Evolutionary conservation across 768 basidiomycete species (phyloP).

Genomic region (Hemileccinum impolitum): DNA sequence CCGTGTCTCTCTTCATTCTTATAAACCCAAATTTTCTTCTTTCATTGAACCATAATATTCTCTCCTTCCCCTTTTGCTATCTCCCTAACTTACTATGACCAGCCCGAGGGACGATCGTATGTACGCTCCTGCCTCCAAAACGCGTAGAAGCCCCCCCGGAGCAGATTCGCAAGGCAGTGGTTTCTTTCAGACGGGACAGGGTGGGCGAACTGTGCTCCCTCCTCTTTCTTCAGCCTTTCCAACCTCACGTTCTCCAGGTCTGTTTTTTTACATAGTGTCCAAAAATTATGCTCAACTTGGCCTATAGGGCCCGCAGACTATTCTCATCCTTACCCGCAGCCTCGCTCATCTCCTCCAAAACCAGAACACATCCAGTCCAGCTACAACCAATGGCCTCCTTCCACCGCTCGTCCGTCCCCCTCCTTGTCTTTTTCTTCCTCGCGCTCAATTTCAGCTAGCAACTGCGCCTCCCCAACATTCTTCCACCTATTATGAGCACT

Average conservation of each 20-base stretch:
- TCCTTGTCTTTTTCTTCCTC: conserved; percentile 10
- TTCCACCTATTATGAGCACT: conserved; percentile 52
- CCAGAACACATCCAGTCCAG: conserved; percentile 52
- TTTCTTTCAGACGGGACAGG: conserved; percentile 79
- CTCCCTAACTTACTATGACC: conserved; percentile 61
- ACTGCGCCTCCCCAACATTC: conserved; percentile 47
- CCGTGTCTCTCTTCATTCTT: conserved; percentile 42
- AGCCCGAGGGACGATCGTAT: conserved; percentile 69
- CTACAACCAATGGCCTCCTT: conserved; percentile 44
- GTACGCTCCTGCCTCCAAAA: conserved; percentile 60
- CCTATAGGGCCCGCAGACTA: conserved; percentile 59
- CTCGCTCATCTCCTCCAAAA: conserved; percentile 60
- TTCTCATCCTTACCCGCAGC: conserved; percentile 59
- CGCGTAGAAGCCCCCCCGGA: conserved; percentile 62
- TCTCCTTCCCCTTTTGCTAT: conserved; percentile 53
- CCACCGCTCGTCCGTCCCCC: conserved; percentile 32
- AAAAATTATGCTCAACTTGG: conserved; percentile 55
- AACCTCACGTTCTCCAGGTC: conserved; percentile 90
- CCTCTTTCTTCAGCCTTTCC: conserved; percentile 81
- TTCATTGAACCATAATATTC: conserved; percentile 42
- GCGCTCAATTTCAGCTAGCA: conserved; percentile 6
- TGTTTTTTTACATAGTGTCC: conserved; percentile 59
- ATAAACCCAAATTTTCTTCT: conserved; percentile 54
- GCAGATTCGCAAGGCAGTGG: conserved; percentile 56
- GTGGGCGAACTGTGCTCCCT: conserved; percentile 87